Conservation (phyloP, 2,329 filamentous ascomycete genomes). For the Exophiala viscosa region DNA sequence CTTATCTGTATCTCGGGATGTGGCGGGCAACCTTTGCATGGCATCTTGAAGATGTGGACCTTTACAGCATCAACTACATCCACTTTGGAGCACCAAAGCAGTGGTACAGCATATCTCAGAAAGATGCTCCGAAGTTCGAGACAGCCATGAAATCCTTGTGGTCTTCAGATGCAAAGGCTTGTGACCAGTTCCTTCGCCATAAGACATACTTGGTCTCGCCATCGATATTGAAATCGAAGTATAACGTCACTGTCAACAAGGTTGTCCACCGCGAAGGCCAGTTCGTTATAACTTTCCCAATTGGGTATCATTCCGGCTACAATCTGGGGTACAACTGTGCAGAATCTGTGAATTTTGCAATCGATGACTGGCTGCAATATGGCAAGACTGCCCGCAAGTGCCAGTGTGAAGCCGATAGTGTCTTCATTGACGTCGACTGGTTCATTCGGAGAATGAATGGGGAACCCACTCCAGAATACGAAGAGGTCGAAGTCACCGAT, state of each 20-base stretch:
- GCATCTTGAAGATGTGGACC: conserved; percentile 96
- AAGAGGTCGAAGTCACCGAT: conserved; percentile 54
- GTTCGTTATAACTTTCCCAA: conserved; percentile 97
- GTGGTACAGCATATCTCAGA: conserved; percentile 98
- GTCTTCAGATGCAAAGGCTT: conserved; percentile 92
- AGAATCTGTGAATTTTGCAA: conserved; percentile 96
- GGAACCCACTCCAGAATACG: conserved; percentile 59
- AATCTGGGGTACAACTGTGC: conserved; percentile 98
- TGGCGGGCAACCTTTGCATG: conserved; percentile 99
- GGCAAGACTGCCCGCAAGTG: conserved; percentile 95
- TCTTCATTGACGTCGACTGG: conserved; percentile 96
- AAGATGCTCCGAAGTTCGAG: conserved; percentile 88
- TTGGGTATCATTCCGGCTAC: conserved; percentile 96
- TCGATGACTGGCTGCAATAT: conserved; percentile 92
- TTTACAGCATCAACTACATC: conserved; percentile 99
- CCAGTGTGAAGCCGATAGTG: conserved; percentile 93
- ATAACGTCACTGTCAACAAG: conserved; percentile 93
- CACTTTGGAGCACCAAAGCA: conserved; percentile 98
- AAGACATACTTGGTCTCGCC: conserved; percentile 97
- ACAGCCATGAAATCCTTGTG: conserved; percentile 79
- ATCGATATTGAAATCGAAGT: conserved; percentile 77
- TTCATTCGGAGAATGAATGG: conserved; percentile 92
- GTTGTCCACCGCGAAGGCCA: conserved; percentile 93
- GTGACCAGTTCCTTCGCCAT: conserved; percentile 92
- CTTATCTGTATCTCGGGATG: conserved; percentile 97